Evolutionary conservation across 441 rosid genomes (phyloP), one percentile per base, ranked within the genome.

Genomic region (Pelargonium hybrid): DNA sequence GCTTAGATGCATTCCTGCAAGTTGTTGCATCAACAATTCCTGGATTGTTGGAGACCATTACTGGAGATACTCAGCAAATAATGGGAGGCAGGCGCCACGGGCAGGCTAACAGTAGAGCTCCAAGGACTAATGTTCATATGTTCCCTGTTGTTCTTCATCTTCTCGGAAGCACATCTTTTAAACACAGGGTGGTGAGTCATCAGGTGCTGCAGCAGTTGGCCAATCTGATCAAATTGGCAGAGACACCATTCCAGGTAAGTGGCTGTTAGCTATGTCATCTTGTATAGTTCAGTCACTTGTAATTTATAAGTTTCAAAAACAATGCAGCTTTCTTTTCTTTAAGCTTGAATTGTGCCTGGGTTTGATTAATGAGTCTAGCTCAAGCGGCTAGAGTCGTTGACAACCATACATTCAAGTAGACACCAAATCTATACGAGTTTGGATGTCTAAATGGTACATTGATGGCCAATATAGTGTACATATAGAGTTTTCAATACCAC

Each of bases 71-170:
- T 78, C 97, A 88, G 76, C 96, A 87, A 74, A 73, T 90, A 85
- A 86, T 89, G 77, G 92, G 92, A 57, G 98, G 92, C 76, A 88
- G 89, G 81, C 90, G 97, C 54, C 90, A 87, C 45, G 97, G 92
- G 41, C 91, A 82, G 71, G 76, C 86, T 59, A 77, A 80, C 25
- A 86, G 78, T 74, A 89, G 98, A 70, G 81, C 83, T 78, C 75
- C 87, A 69, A 94, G 86, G 87, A 85, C 87, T 65, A 90, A 77
- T 75, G 75, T 81, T 74, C 91, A 91, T 75, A 74, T 87, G 74
- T 87, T 94, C 76, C 92, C 96, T 1, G 90, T 90, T 66, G 84
- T 91, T 78, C 96, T 94, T 80, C 93, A 91, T 81, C 96, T 94
- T 72, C 96, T 91, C 34, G 91, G 91, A 64, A 91, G 90, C 79